Conservation (phyloP, 2,329 filamentous ascomycete genomes). For the Fusarium torulosum region DNA sequence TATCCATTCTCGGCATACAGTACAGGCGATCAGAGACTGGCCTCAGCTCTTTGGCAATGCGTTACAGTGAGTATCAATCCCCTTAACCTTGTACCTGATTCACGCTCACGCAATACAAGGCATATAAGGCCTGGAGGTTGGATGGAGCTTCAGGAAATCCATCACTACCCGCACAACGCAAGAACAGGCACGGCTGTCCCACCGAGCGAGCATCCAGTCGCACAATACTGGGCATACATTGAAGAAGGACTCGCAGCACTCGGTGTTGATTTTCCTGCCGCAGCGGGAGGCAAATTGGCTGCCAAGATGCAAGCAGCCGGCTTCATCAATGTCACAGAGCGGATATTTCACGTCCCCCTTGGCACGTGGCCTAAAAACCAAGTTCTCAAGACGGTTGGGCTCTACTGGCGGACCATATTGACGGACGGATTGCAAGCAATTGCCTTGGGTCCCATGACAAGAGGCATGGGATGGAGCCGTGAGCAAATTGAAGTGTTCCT, state of each 20-base stretch:
- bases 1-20: conserved; percentile 69
- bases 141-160: conserved; percentile 68
- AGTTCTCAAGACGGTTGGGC: conserved; percentile 63
- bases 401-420: conserved; percentile 65
- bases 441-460: conserved; percentile 64
- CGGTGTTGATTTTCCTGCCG: conserved; percentile 62
- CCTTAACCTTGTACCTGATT: background rate
- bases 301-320: conserved; percentile 63
- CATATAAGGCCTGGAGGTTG: conserved; percentile 67
- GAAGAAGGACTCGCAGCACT: conserved; percentile 58
- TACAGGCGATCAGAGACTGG: conserved; percentile 69
- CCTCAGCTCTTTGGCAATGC: conserved; percentile 58
- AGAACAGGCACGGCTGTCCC: conserved; percentile 55
- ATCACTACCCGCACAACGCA: conserved; percentile 62
- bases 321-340: conserved; percentile 65
- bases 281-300: conserved; percentile 57
- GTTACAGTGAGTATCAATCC: conserved; percentile 34
- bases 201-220: conserved; percentile 55
- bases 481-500: conserved; percentile 64
- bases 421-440: conserved; percentile 65
- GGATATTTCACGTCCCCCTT: conserved; percentile 64
- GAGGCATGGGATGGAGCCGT: conserved; percentile 61
- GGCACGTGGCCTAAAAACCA: conserved; percentile 67
- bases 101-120: conserved; percentile 47
- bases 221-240: conserved; percentile 62